phyloP scores from a whole-genome alignment of 2,329 filamentous ascomycete species.

The Cordyceps tenuipes region DNA sequence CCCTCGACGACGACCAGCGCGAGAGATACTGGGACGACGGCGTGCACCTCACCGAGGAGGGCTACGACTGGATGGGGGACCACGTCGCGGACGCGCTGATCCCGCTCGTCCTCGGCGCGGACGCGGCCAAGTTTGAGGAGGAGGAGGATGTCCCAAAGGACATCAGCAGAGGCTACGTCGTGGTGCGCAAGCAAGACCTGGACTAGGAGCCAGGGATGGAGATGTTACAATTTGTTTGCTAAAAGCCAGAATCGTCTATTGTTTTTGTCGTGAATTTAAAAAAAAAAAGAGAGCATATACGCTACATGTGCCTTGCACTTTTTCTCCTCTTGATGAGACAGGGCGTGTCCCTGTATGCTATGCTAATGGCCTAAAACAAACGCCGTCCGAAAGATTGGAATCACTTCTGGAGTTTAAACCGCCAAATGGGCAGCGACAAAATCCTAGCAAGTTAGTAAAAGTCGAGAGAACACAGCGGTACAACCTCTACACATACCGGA shows the following conservation, averaged over 20 bases:
- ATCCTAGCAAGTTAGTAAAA: conserved; percentile 28
- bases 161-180: conserved; percentile 44
- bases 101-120: conserved; percentile 29
- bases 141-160: conserved; percentile 38
- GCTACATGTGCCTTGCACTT: neutral
- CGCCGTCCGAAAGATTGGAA: neutral
- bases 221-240: neutral
- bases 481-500: conserved; percentile 41
- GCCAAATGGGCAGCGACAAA: conserved; percentile 49
- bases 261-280: neutral
- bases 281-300: neutral
- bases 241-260: neutral
- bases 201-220: conserved; percentile 27
- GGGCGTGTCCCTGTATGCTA: neutral
- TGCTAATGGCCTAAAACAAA: conserved; percentile 1
- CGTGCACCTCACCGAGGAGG: conserved; percentile 48
- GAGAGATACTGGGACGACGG: conserved; percentile 52
- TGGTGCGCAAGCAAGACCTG: conserved; percentile 44
- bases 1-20: conserved; percentile 37
- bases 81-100: conserved; percentile 46
- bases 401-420: conserved; percentile 20
- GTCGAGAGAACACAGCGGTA: too few species aligned
- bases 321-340: neutral
- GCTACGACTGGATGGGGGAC: conserved; percentile 55
- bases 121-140: conserved; percentile 30